Conservation (phyloP, 2,329 filamentous ascomycete genomes). For the Cryphonectria naterciae region DNA sequence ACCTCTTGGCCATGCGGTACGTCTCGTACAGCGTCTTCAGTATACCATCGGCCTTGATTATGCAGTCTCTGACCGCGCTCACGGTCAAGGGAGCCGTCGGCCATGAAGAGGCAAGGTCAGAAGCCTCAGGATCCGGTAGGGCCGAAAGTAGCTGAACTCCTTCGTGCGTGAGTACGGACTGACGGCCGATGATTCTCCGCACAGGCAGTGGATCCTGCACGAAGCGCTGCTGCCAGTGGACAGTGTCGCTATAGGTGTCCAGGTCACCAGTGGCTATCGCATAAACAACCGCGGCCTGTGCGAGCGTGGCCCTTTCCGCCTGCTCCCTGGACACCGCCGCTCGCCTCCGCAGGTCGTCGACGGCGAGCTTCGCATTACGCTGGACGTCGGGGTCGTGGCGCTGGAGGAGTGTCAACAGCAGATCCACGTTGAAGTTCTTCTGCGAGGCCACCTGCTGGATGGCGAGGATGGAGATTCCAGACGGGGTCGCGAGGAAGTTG, state of each 20-base stretch:
- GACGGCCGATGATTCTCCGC: neutral
- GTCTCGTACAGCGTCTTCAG: conserved; percentile 20
- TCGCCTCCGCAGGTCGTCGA: conserved; percentile 19
- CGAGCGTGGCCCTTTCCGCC: conserved; percentile 8
- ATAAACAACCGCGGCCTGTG: conserved; percentile 12
- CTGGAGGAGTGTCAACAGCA: conserved; percentile 17
- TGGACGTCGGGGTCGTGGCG: neutral
- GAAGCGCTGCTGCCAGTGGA: conserved; percentile 25
- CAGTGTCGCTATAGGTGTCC: conserved; percentile 14
- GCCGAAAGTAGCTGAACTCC: conserved; percentile 16
- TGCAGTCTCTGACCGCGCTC: neutral
- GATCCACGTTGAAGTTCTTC: conserved; percentile 22
- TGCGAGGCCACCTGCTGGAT: neutral
- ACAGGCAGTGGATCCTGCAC: conserved; percentile 16
- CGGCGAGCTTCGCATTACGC: neutral
- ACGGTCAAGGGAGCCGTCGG: neutral
- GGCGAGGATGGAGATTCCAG: conserved; percentile 1
- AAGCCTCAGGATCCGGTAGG: neutral
- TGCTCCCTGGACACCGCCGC: conserved; percentile 14
- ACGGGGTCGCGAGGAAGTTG: conserved; percentile 9
- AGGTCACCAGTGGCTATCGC: conserved; percentile 20
- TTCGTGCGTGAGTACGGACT: neutral
- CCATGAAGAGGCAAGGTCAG: neutral
- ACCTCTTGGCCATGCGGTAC: conserved; percentile 15
- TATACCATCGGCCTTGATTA: conserved; percentile 12